Evolutionary conservation across 106 monocot species (phyloP).

Genomic region (Vanilla planifolia): DNA sequence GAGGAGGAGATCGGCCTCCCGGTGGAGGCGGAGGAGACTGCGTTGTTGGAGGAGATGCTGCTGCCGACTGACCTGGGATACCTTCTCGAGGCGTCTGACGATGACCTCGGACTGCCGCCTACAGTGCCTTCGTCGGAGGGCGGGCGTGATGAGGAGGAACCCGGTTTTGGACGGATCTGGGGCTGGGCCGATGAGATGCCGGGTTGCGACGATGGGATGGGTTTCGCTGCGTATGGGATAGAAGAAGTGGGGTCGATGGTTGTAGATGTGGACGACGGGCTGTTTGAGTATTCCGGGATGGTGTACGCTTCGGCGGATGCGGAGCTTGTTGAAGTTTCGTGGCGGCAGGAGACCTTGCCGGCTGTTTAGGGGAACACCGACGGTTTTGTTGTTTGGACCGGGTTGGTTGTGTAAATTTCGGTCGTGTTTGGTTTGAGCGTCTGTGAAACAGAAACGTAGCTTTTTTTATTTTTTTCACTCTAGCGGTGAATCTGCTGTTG

Average conservation of each 20-base stretch:
- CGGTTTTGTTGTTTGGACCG: too few relatives aligned
- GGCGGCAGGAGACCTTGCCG: constrained; percentile 1
- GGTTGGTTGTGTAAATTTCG: too few relatives aligned
- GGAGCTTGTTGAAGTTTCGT: neutral
- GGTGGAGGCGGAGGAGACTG: neutral
- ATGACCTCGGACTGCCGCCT: constrained; percentile 61
- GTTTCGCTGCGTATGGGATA: neutral
- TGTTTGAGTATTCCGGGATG: too few relatives aligned
- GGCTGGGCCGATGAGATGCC: neutral
- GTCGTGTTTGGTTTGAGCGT: too few relatives aligned
- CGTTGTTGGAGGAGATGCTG: neutral
- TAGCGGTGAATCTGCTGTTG: too few relatives aligned
- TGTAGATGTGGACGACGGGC: neutral
- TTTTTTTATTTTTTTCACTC: too few relatives aligned
- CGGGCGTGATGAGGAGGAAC: neutral
- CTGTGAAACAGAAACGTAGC: too few relatives aligned
- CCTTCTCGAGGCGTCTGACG: constrained; percentile 50
- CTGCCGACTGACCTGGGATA: constrained; percentile 29
- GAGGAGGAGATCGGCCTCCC: constrained; percentile 36
- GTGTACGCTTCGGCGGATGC: neutral
- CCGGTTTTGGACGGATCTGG: constrained; percentile 14
- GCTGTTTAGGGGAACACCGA: neutral
- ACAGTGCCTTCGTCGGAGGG: neutral
- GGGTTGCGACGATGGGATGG: neutral
- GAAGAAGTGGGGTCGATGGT: neutral